Base-by-base conservation (phyloP, 192 early-diverging fungal species). In the Backusella morwellensis region DNA sequence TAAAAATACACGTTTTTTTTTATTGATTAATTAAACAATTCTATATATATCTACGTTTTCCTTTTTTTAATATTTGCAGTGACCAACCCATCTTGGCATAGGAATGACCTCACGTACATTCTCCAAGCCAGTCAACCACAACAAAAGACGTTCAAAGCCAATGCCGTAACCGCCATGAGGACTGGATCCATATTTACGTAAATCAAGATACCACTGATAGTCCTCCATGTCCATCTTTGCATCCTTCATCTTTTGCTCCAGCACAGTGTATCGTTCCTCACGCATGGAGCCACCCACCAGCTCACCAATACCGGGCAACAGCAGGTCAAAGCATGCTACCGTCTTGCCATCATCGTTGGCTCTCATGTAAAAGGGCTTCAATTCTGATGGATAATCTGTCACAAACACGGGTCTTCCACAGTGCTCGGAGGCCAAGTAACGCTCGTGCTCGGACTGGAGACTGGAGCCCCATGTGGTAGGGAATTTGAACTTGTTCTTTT, bases 361-460 rank as follows among this genome's bases (percentile, higher is more conserved):
- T 42, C 90, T 81, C 96, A 97, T 97, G 72, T 97, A 97, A 77
- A 97, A 97, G 0, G 96, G 94, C 80, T 97, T 97, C 35, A 94
- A 75, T 11, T 73, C 77, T 1, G 84, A 80, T 6, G 95, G 96
- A 77, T 96, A 97, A 72, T 96, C 92, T n/a, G 93, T 96, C 19
- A 97, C 93, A 89, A 95, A 97, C 3, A 97, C 92, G 1, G 96
- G 96, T 8, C 80, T 83, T n/a, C 87, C 80, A 77, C 83, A 92
- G 63, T 90, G 83, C 14, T 73, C 79, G 0, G 90, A 88, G 1
- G 93, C 91, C 41, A 97, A 80, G 82, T 90, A 96, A 73, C 90
- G 90, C 78, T 97, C 96, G 81, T 97, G 96, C 73, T 96, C 95
- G 54, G 89, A 91, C 76, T 96, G 94, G 40, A 97, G 78, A 6